phyloP scores from a whole-genome alignment of 768 basidiomycete species.

The Termitomyces heimii region DNA sequence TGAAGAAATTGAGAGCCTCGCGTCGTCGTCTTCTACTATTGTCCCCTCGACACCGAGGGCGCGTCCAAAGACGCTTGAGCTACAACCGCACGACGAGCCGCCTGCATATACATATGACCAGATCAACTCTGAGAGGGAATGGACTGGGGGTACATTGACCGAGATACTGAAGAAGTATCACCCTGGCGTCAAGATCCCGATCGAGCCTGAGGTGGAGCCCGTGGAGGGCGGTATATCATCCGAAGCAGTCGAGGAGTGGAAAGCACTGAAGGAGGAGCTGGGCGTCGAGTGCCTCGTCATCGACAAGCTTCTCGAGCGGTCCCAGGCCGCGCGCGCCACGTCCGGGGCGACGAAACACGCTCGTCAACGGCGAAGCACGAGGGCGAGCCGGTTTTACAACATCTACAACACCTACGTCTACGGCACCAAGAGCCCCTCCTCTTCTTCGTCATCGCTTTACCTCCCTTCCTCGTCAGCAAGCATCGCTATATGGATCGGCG shows the following conservation, averaged over 20 bases:
- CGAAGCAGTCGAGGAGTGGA: slow-evolving; percentile 73
- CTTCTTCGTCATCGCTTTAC: background rate
- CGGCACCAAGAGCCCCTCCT: slow-evolving; percentile 26
- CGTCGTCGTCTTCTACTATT: slow-evolving; percentile 71
- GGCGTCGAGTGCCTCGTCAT: slow-evolving; percentile 74
- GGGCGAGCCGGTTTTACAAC: slow-evolving; percentile 65
- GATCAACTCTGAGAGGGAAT: slow-evolving; percentile 46
- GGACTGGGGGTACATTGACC: slow-evolving; percentile 38
- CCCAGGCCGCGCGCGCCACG: slow-evolving; percentile 15
- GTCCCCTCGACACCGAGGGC: slow-evolving; percentile 67
- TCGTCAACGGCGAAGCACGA: slow-evolving; percentile 22
- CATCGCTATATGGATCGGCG: slow-evolving; percentile 54
- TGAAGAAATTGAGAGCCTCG: slow-evolving; percentile 41
- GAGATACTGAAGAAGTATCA: slow-evolving; percentile 71
- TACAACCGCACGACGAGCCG: slow-evolving; percentile 49
- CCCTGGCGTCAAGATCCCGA: slow-evolving; percentile 44
- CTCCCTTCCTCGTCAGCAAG: slow-evolving; percentile 21
- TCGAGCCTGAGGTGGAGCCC: slow-evolving; percentile 19
- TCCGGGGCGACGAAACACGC: slow-evolving; percentile 17
- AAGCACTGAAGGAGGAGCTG: slow-evolving; percentile 70
- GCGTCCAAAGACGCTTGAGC: slow-evolving; percentile 18
- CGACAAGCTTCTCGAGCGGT: slow-evolving; percentile 56
- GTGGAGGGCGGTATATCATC: slow-evolving; percentile 54
- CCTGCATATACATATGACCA: slow-evolving; percentile 59
- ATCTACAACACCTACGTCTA: slow-evolving; percentile 76